These are phyloP conservation scores for Crithidia brevicula DNA, from an alignment of 208 protist species.

Conservation along the genomic window DNA sequence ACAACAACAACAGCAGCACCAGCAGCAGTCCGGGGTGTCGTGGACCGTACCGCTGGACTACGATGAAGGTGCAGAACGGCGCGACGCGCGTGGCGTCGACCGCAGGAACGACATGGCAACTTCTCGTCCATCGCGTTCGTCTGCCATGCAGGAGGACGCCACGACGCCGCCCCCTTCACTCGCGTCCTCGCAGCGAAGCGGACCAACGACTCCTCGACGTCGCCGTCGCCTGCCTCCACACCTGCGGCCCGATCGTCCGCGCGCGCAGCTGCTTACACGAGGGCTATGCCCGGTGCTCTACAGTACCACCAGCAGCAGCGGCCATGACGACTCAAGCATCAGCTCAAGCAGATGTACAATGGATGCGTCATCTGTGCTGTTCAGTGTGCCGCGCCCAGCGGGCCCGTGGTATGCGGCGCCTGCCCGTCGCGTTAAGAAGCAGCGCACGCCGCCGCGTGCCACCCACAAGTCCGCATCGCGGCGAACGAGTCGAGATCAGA, in stretches of 20 bases:
- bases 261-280: constrained; percentile 28
- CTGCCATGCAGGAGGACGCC: no score
- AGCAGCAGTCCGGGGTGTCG: constrained; percentile 10
- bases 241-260: constrained; percentile 16
- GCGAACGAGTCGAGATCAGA: background rate
- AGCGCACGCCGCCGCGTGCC: background rate
- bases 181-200: background rate
- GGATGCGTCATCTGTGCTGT: background rate
- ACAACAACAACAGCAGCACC: background rate
- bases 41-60: constrained; percentile 29
- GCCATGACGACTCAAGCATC: background rate
- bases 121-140: no score
- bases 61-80: no score
- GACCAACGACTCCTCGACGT: background rate
- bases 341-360: background rate
- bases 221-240: constrained; percentile 15
- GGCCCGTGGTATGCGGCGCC: constrained; percentile 33
- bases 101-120: no score
- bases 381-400: background rate
- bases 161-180: no score
- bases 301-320: constrained; percentile 11
- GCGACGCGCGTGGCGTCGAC: no score
- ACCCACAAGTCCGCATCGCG: background rate
- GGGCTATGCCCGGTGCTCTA: constrained; percentile 20
- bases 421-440: background rate